Evolutionary conservation across 768 basidiomycete species (phyloP), one percentile per base, ranked within the genome.

Genomic region (Termitomyces sp.): DNA sequence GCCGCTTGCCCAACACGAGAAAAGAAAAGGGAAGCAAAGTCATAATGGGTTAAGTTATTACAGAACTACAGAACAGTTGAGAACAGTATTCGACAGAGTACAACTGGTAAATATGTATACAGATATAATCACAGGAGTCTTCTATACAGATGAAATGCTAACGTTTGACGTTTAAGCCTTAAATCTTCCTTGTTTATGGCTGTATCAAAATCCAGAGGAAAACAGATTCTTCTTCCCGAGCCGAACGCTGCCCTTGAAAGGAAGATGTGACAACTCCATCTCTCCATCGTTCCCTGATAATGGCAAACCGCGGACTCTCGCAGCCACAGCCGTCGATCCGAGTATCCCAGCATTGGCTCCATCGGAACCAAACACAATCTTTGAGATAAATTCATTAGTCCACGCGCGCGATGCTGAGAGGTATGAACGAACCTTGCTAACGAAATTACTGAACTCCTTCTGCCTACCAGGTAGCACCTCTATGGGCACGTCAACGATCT

Each of bases 391-490:
- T 43, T 56, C 3, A 63, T 53, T 24, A 52, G n/a, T 13, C 50
- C 46, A 3, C 50, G 54, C 48, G 64, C 39, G 6, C 13, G 49
- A 41, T 16, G 12, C 36, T 57, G 1, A 41, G 37, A 59, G 31
- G 29, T 31, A 14, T 26, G 13, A 9, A 60, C 62, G 10, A 41
- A 90, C 90, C 84, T 94, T 93, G 61, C 79, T 72, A 16, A 93
- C 82, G 59, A 94, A 94, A 54, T 78, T 76, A 59, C 86, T 84
- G 61, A 94, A 92, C 64, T 88, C 81, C 59, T 78, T 83, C 68
- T 91, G 80, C 43, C 92, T 79, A 6, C 91, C 90, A 0, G 90
- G 89, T 0, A 94, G 73, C 10, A 93, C 87, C 56, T 90, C 73
- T 31, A 94, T 71, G 13, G 91, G 90, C 12, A 90, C 85, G 62